Evolutionary conservation across 192 early-diverging fungal species (phyloP).

Genomic region (Backusella australiensis): DNA sequence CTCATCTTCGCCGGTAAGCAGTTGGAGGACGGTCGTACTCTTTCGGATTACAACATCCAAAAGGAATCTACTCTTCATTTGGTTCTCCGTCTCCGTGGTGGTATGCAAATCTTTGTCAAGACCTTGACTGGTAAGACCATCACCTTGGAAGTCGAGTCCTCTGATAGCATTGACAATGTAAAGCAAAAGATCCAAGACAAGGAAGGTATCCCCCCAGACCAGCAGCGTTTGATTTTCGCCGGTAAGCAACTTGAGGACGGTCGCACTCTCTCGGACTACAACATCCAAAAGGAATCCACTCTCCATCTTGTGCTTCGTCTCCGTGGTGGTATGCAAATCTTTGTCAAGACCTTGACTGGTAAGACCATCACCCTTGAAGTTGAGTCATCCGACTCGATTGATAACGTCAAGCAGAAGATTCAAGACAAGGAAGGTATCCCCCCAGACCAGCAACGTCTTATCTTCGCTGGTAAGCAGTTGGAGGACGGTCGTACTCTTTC

Average conservation of each 20-base stretch:
- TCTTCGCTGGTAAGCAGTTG: conserved; percentile 81
- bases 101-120: conserved; percentile 79
- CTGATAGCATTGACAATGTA: conserved; percentile 74
- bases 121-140: conserved; percentile 96
- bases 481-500: conserved; percentile 71
- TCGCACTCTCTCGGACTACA: conserved; percentile 69
- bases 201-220: conserved; percentile 88
- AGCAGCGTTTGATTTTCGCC: conserved; percentile 78
- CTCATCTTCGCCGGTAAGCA: conserved; percentile 83
- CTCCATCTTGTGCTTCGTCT: conserved; percentile 76
- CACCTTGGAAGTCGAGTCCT: conserved; percentile 87
- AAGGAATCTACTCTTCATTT: conserved; percentile 80
- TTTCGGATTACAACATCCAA: conserved; percentile 79
- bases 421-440: conserved; percentile 33
- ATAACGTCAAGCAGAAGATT: conserved; percentile 37
- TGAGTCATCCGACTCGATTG: conserved; percentile 32
- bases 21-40: conserved; percentile 70
- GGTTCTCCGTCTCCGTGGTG: conserved; percentile 80
- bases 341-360: conserved; percentile 35
- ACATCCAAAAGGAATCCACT: conserved; percentile 82
- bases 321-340: conserved; percentile 64
- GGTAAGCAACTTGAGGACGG: conserved; percentile 83
- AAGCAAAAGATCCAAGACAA: conserved; percentile 96
- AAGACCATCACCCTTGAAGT: conserved; percentile 34
- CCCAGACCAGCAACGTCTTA: conserved; percentile 60